Evolutionary conservation across 2,329 filamentous ascomycete species (phyloP).

Genomic region (Diaporthe amygdali): DNA sequence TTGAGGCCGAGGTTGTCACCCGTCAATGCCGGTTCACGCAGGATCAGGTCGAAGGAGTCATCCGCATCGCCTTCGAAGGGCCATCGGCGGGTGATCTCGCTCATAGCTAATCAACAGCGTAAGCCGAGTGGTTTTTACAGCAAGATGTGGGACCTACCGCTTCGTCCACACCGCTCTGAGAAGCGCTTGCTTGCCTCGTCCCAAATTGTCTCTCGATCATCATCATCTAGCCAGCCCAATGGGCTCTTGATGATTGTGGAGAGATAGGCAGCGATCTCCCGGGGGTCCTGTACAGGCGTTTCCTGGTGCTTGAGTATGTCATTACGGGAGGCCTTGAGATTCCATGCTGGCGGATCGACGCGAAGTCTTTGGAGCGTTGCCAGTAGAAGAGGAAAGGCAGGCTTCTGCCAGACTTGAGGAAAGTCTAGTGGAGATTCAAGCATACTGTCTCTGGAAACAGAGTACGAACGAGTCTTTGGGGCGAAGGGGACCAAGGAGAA

Average conservation of each 20-base stretch:
- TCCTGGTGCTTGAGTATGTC: slow-evolving; percentile 49
- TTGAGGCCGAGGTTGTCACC: slow-evolving; percentile 90
- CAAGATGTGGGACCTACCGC: slow-evolving; percentile 48
- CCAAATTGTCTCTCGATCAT: slow-evolving; percentile 74
- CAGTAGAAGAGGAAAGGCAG: slow-evolving; percentile 68
- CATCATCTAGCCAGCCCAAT: slow-evolving; percentile 74
- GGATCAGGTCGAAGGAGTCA: slow-evolving; percentile 65
- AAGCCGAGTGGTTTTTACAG: not conserved
- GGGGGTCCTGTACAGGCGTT: slow-evolving; percentile 48
- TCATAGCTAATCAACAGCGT: slow-evolving; percentile 50
- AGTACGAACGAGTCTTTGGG: not conserved
- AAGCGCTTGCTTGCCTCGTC: slow-evolving; percentile 79
- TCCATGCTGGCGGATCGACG: slow-evolving; percentile 73
- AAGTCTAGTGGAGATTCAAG: slow-evolving; percentile 61
- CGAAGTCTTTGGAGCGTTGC: slow-evolving; percentile 70
- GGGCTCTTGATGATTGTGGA: slow-evolving; percentile 71
- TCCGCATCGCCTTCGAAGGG: slow-evolving; percentile 47
- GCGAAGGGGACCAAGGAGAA: not conserved
- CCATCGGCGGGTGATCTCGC: slow-evolving; percentile 61
- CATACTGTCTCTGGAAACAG: slow-evolving; percentile 28
- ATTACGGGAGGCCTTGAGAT: slow-evolving; percentile 46
- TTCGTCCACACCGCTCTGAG: slow-evolving; percentile 84
- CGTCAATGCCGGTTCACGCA: slow-evolving; percentile 87
- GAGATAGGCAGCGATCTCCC: slow-evolving; percentile 68
- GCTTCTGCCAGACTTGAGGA: slow-evolving; percentile 82